Base-by-base conservation (phyloP, 768 basidiomycete genomes). In the Dendrothele bispora region DNA sequence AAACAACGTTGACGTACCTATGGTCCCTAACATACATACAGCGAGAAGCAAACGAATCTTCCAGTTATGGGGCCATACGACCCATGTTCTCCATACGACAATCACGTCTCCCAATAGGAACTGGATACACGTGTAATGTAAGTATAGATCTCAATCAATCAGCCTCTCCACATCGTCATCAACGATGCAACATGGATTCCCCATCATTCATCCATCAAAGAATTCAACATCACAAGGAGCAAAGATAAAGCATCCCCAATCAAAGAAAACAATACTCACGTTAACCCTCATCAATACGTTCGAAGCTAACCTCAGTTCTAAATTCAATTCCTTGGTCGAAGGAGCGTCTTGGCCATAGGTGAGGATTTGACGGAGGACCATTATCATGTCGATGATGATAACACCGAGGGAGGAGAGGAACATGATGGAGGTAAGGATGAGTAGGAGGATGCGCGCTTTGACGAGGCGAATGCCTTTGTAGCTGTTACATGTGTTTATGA, bases 71-170 rank as follows among this genome's bases (percentile, higher is more conserved):
- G 21, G 44, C 56, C 56, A 57, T 8, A 57, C 49, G 3, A 52
- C 53, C 51, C 48, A 57, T 15, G 56, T 53, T 5, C 56, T 24
- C 56, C 56, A 57, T 10, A 55, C 48, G 14, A 57, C 56, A 25
- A 56, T 56, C 11, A 51, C 30, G n/a, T 56, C 55, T 26, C 52
- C 51, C 14, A 56, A 43, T 20, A 56, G 51, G 27, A 54, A 56
- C 53, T 55, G 39, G n/a, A n/a, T n/a, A n/a, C n/a, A n/a, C n/a
- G n/a, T n/a, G n/a, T n/a, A n/a, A n/a, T n/a, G n/a, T n/a, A n/a
- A n/a, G n/a, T n/a, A n/a, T n/a, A n/a, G n/a, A n/a, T n/a, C n/a
- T n/a, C n/a, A n/a, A n/a, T n/a, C n/a, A n/a, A n/a, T n/a, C n/a
- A n/a, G n/a, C n/a, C n/a, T n/a, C n/a, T n/a, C n/a, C n/a, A n/a